Percentiles rank a stretch among this genome's conserved stretches.
phyloP scores from a whole-genome alignment of 164 flowering plant species.

The Vitis cinerea region DNA sequence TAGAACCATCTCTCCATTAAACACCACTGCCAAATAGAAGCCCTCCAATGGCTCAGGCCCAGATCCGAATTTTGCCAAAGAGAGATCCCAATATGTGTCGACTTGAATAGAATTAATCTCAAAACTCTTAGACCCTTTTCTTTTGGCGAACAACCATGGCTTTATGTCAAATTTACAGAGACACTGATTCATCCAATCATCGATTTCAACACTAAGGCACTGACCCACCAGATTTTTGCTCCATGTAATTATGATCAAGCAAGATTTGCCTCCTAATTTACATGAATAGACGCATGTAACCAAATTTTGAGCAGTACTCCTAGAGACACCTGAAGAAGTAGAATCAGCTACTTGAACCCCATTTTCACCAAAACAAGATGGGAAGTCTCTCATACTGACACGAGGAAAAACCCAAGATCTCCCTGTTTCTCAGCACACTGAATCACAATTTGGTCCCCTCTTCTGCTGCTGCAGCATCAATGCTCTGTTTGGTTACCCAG shows the following conservation, averaged over 20 bases:
- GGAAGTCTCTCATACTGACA: slow-evolving; percentile 1
- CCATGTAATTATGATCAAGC: slow-evolving; percentile 26
- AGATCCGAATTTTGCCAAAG: too few species aligned
- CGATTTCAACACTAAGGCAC: slow-evolving; percentile 21
- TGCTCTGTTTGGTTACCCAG: background rate
- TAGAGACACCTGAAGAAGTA: slow-evolving; percentile 3
- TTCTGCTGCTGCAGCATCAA: background rate
- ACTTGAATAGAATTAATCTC: too few species aligned
- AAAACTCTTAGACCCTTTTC: too few species aligned
- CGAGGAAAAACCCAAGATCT: slow-evolving; percentile 7
- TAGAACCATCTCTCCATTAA: slow-evolving; percentile 11
- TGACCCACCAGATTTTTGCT: slow-evolving; percentile 35
- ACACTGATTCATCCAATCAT: slow-evolving; percentile 3
- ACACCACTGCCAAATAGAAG: background rate
- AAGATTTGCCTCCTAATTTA: slow-evolving; percentile 23
- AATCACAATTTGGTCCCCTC: background rate
- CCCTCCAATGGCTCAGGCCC: too few species aligned
- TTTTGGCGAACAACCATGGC: slow-evolving; percentile 25
- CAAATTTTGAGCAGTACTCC: slow-evolving; percentile 25
- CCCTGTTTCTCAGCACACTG: background rate
- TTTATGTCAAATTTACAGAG: slow-evolving; percentile 29
- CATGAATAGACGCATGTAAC: slow-evolving; percentile 29
- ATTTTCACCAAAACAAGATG: too few species aligned
- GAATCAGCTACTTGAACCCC: too few species aligned
- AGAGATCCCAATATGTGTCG: too few species aligned